Evolutionary conservation across 331 rosid species (phyloP).

Genomic region (Malus hybrid): DNA sequence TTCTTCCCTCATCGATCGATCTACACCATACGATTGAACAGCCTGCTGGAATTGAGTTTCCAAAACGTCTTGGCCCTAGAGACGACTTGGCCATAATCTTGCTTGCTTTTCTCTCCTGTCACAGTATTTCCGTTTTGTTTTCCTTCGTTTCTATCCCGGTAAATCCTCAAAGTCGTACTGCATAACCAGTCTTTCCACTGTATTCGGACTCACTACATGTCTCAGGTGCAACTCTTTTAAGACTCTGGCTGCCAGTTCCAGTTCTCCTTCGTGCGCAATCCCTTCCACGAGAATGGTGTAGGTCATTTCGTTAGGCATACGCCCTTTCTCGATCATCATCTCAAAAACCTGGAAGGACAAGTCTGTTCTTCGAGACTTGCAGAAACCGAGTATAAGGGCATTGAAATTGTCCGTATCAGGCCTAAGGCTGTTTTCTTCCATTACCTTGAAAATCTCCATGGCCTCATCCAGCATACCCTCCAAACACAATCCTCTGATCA

Average conservation of each 20-base stretch:
- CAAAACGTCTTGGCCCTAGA: background rate
- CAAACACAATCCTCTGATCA: slow-evolving; percentile 77
- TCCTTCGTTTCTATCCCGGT: slow-evolving; percentile 14
- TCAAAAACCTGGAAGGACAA: slow-evolving; percentile 49
- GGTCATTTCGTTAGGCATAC: slow-evolving; percentile 69
- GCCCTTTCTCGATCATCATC: slow-evolving; percentile 63
- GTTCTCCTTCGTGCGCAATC: slow-evolving; percentile 36
- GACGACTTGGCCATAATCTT: slow-evolving; percentile 7
- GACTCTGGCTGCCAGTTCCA: slow-evolving; percentile 50
- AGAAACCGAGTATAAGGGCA: slow-evolving; percentile 65
- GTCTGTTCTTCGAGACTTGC: slow-evolving; percentile 65
- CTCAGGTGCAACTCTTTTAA: slow-evolving; percentile 47
- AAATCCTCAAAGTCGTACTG: slow-evolving; percentile 55
- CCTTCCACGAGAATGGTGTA: slow-evolving; percentile 77
- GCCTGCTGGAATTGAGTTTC: background rate
- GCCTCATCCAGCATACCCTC: slow-evolving; percentile 87
- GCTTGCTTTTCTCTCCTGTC: background rate
- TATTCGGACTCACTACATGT: slow-evolving; percentile 49
- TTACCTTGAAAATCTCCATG: slow-evolving; percentile 54
- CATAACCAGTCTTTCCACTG: slow-evolving; percentile 66
- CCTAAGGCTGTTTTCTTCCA: slow-evolving; percentile 54
- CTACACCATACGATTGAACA: background rate
- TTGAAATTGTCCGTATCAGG: slow-evolving; percentile 71
- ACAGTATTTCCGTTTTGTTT: background rate
- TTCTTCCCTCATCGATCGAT: background rate